Evolutionary conservation across 2,329 filamentous ascomycete species (phyloP).

Genomic region (Chrysoporthe puriensis): DNA sequence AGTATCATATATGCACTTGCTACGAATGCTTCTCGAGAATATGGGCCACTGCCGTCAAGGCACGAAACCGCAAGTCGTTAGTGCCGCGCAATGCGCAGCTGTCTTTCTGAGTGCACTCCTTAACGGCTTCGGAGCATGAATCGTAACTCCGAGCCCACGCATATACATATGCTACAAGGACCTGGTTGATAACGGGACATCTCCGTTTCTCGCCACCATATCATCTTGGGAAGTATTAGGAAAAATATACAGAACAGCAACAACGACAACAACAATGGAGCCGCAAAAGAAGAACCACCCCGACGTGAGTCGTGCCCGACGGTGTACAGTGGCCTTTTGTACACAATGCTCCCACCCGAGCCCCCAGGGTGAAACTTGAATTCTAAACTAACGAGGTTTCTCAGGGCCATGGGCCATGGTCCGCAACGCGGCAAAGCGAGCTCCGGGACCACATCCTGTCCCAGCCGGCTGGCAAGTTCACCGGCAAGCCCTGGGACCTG

Average conservation of each 20-base stretch:
- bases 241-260: background rate
- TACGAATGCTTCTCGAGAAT: background rate
- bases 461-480: constrained; percentile 24
- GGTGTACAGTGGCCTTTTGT: too few relatives aligned
- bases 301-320: background rate
- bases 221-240: background rate
- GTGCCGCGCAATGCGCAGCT: background rate
- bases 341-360: too few relatives aligned
- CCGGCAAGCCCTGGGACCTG: constrained; percentile 36
- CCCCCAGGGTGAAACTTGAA: background rate
- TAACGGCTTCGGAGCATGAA: background rate
- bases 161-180: background rate
- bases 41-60: background rate
- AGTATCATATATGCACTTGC: background rate
- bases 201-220: too few relatives aligned
- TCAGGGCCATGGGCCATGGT: background rate
- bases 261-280: background rate
- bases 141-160: constrained; percentile 9
- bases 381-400: background rate
- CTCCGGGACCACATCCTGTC: constrained; percentile 28
- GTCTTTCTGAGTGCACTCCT: background rate
- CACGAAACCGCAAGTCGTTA: background rate
- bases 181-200: background rate
- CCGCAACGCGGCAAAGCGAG: background rate
- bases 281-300: background rate